These are phyloP conservation scores for Pseudonitzschia multiseries DNA, from an alignment of 108 stramenopile species.

Conservation along the genomic window DNA sequence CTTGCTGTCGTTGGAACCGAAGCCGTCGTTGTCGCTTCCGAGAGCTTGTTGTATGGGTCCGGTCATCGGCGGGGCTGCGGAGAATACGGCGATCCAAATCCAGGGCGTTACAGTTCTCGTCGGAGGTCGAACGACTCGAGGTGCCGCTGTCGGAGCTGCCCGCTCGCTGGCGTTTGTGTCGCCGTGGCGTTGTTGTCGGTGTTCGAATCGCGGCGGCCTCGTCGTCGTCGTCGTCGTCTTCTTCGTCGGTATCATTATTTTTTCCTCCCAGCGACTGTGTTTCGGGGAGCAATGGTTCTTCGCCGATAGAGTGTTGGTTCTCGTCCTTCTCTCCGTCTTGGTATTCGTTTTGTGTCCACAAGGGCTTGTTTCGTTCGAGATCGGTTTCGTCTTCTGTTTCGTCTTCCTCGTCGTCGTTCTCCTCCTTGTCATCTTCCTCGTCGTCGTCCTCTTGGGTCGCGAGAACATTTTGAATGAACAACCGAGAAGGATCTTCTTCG, in stretches of 20 bases:
- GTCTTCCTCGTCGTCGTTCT: background rate
- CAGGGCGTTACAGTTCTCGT: too few relatives aligned
- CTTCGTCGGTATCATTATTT: slow-evolving; percentile 2
- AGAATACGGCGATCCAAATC: too few relatives aligned
- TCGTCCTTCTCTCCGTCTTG: background rate
- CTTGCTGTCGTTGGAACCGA: background rate
- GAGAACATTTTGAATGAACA: slow-evolving; percentile 19
- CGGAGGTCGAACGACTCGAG: background rate
- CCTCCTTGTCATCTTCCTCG: background rate
- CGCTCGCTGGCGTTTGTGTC: background rate
- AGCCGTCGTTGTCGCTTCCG: background rate
- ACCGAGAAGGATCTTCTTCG: slow-evolving; percentile 7
- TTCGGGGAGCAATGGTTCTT: background rate
- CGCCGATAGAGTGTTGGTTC: background rate
- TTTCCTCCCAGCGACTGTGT: slow-evolving; percentile 7
- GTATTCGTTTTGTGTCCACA: background rate
- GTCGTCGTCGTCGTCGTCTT: background rate
- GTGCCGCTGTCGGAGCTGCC: background rate
- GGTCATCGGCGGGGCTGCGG: too few relatives aligned
- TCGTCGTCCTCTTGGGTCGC: slow-evolving; percentile 14
- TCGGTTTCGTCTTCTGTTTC: background rate
- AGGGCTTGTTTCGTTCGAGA: background rate
- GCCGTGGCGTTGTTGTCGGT: too few relatives aligned
- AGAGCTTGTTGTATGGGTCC: too few relatives aligned
- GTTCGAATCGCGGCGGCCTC: background rate